Evolutionary conservation across 2,329 filamentous ascomycete genomes (phyloP), one percentile per base, ranked within the genome.

Genomic region (Colletotrichum musae): DNA sequence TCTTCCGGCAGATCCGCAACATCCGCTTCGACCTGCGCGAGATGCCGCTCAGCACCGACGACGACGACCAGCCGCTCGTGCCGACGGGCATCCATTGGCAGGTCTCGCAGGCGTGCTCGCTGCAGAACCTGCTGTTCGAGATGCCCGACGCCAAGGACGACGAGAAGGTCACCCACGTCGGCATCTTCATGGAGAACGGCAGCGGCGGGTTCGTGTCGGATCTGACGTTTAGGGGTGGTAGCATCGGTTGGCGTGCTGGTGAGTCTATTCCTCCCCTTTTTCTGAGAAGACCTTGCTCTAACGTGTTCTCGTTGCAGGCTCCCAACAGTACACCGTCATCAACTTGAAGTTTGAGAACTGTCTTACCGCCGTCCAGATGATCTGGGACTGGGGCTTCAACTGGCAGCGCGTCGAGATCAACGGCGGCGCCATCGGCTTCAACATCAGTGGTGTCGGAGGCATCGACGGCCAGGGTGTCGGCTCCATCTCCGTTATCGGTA

Each of bases 381-480:
- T 89, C 78, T 92, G 90, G 90, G 88, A 91, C 78, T 92, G 90
- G 90, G 84, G 85, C 7, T 92, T 88, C 85, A 87, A 85, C 36
- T 86, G 91, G 78, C 90, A 91, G 74, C 86, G 61, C 70, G 57
- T 67, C 71, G 21, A 71, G 64, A 39, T 71, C 70, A 28, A 74
- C 77, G 52, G 73, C 73, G 60, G 78, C 12, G 15, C 52, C 2
- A 75, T 51, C 50, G 73, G 5, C 52, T 73, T 66, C 2, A 71
- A 73, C 32, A 80, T 80, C 67, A 70, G 32, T 16, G 78, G 75
- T 36, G 76, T 77, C 28, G 78, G 74, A 24, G 59, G 80, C 1
- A 66, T 79, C 28, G 77, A 79, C 64, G 70, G 72, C 3, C 77
- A 80, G 53, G 73, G 74, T 1, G 58, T 61, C 5, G 70, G 66